A percentile compares a stretch with the other conserved stretches of the same genome.
These are phyloP conservation scores for Agrostemma githago DNA, from an alignment of 148 eudicot species.

Conservation along the genomic window DNA sequence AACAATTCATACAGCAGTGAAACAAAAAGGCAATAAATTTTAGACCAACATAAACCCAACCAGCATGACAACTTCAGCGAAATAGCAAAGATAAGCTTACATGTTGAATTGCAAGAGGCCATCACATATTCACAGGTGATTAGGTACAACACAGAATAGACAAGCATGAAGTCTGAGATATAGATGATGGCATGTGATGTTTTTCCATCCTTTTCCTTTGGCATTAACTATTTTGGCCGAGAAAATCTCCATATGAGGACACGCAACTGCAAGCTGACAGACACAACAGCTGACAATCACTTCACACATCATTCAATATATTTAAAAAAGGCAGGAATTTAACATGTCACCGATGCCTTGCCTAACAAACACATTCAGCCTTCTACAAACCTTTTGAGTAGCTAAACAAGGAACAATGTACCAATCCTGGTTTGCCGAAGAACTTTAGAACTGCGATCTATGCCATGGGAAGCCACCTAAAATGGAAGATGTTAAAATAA, in stretches of 20 bases:
- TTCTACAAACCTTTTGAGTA: conserved; percentile 10
- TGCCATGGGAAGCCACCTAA: conserved; percentile 94
- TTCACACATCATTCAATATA: neutral
- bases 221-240: neutral
- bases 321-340: neutral
- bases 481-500: neutral
- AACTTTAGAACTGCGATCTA: conserved; percentile 78
- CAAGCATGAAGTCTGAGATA: neutral
- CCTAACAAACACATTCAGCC: neutral
- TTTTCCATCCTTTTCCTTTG: neutral
- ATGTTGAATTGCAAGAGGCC: neutral
- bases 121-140: neutral
- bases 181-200: neutral
- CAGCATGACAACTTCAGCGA: neutral
- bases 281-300: neutral
- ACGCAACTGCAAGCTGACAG: neutral
- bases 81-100: conserved; percentile 4
- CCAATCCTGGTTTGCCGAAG: conserved; percentile 74
- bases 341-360: neutral
- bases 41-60: neutral
- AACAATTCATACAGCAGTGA: neutral
- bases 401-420: conserved; percentile 53
- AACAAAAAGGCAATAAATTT: neutral
- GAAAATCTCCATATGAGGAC: neutral
- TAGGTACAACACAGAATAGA: neutral